Percentiles rank a stretch among this genome's conserved stretches.
These are phyloP conservation scores for Ceratocystis alfenasii DNA, from an alignment of 2,329 filamentous ascomycete species.

Conservation along the genomic window DNA sequence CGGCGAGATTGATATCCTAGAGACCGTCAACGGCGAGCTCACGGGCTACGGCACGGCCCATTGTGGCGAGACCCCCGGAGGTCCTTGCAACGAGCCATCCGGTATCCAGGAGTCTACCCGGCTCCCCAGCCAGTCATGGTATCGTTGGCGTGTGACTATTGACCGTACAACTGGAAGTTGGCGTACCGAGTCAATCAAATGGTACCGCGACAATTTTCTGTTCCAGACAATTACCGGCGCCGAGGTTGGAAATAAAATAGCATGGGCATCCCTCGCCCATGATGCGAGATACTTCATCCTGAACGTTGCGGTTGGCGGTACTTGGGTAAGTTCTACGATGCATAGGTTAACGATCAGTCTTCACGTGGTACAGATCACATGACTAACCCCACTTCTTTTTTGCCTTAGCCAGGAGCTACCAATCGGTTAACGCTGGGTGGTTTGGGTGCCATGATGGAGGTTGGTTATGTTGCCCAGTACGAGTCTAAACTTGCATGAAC, in stretches of 20 bases:
- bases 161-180: conserved; percentile 38
- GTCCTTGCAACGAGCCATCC: conserved; percentile 40
- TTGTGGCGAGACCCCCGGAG: conserved; percentile 37
- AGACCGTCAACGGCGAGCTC: conserved; percentile 40
- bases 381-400: conserved; percentile 15
- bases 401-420: conserved; percentile 37
- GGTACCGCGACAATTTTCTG: conserved; percentile 36
- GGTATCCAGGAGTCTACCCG: conserved; percentile 32
- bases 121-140: conserved; percentile 35
- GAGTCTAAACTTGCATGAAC: conserved; percentile 10
- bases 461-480: conserved; percentile 26
- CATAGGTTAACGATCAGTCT: not conserved
- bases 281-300: conserved; percentile 41
- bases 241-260: conserved; percentile 34
- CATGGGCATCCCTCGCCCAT: conserved; percentile 42
- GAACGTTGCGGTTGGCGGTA: conserved; percentile 45
- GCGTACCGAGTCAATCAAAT: conserved; percentile 39
- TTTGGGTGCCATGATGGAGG: conserved; percentile 26
- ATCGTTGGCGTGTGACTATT: conserved; percentile 40
- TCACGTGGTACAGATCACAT: conserved; percentile 10
- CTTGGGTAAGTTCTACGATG: conserved; percentile 34
- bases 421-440: conserved; percentile 36
- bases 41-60: conserved; percentile 41
- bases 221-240: conserved; percentile 36
- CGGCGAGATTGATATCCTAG: conserved; percentile 48